These are phyloP conservation scores for Populus davidiana DNA, from an alignment of 345 rosid genomes.

Conservation along the genomic window DNA sequence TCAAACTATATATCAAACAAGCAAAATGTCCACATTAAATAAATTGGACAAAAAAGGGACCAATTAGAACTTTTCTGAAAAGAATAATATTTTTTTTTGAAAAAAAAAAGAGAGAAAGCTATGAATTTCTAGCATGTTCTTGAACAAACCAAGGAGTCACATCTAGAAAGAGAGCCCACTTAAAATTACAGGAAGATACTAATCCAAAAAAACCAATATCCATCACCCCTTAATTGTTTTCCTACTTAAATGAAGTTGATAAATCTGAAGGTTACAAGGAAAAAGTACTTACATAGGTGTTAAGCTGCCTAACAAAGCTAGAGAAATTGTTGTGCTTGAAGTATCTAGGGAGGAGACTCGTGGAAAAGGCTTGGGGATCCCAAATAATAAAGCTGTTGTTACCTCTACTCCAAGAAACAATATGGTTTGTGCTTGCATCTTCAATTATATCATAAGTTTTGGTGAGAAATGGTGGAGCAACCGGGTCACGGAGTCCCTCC, in stretches of 20 bases:
- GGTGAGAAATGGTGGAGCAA: constrained; percentile 73
- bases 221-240: neutral
- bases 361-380: constrained; percentile 52
- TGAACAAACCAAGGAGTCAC: neutral
- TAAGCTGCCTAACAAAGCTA: constrained; percentile 39
- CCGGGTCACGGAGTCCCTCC: constrained; percentile 55
- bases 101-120: neutral
- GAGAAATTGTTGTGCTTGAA: constrained; percentile 38
- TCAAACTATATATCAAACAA: constrained; percentile 1
- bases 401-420: constrained; percentile 69
- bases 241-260: neutral
- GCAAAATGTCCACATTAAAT: constrained; percentile 19
- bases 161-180: constrained; percentile 9
- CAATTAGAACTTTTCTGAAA: constrained; percentile 4
- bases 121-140: constrained; percentile 7
- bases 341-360: constrained; percentile 28
- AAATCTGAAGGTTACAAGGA: neutral
- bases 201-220: neutral
- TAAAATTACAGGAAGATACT: neutral
- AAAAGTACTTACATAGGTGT: constrained; percentile 27
- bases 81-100: neutral
- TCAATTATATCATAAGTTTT: constrained; percentile 70
- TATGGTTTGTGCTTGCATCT: constrained; percentile 52
- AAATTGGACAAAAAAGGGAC: neutral
- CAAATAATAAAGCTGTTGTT: constrained; percentile 66